phyloP scores from a whole-genome alignment of 257 asterid species.

The Nicotiana paniculata region DNA sequence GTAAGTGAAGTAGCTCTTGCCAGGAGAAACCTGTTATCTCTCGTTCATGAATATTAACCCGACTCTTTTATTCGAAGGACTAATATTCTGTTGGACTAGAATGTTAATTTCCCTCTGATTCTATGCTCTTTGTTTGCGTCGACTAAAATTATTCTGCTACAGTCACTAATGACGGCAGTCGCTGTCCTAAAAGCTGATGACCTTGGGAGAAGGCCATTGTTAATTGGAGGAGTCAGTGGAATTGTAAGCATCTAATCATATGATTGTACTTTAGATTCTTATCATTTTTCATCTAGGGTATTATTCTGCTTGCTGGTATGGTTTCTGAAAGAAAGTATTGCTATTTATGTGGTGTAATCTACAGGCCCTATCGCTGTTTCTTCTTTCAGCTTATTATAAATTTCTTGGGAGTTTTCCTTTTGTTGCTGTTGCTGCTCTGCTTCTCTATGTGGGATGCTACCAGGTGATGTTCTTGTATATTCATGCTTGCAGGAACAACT shows the following conservation, averaged over 20 bases:
- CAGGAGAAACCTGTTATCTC: neutral
- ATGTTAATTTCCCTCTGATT: neutral
- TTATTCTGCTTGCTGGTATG: neutral
- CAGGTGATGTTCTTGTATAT: conserved; percentile 46
- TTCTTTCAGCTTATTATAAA: conserved; percentile 93
- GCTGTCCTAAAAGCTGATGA: conserved; percentile 96
- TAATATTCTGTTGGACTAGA: neutral
- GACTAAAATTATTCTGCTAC: conserved; percentile 17
- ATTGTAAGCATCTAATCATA: conserved; percentile 50
- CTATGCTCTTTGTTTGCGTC: neutral
- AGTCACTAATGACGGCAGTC: conserved; percentile 88
- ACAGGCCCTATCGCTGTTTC: conserved; percentile 82
- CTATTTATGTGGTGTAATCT: neutral
- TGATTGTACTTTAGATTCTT: neutral
- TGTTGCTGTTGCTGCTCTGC: conserved; percentile 89
- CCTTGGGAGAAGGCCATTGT: conserved; percentile 89
- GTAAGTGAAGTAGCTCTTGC: conserved; percentile 30
- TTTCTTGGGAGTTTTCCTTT: conserved; percentile 76
- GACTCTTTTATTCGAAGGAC: neutral
- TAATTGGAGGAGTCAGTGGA: conserved; percentile 82
- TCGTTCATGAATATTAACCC: neutral
- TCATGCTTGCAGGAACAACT: neutral
- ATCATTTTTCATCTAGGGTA: neutral
- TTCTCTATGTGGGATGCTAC: conserved; percentile 93
- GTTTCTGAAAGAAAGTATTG: neutral